Evolutionary conservation across 2,329 filamentous ascomycete genomes (phyloP), one percentile per base, ranked within the genome.

Genomic region (Fusarium subglutinans): DNA sequence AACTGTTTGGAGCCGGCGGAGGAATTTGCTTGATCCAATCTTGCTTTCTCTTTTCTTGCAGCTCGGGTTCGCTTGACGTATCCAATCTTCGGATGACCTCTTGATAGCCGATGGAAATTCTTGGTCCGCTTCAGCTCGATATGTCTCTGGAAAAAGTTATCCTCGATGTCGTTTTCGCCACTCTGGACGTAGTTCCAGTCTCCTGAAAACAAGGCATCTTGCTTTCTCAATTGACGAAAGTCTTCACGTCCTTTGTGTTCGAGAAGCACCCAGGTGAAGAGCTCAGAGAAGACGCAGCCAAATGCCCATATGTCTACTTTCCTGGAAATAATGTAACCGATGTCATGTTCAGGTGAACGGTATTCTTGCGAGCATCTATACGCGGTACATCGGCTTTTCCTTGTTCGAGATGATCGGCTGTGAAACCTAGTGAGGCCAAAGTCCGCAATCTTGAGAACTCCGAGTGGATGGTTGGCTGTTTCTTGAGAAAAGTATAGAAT

Each of bases 221-320:
- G 14, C 14, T 0, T 28, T 28, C 60, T 20, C 22, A n/a, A 28
- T 35, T 48, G 0, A 15, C 26, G 35, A 0, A 40, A 63, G 0
- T 4, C 1, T 3, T 35, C 6, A 0, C 60, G n/a, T 0, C n/a
- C 53, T 15, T 11, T 14, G 0, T 3, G 3, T 6, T 41, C 35
- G 0, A 63, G 64, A 2, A 70, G 63, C 3, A 47, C 24, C 67
- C 65, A 69, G 0, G 67, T 70, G 14, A 70, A 10, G 4, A 59
- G 6, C 9, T 69, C 24, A 1, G 48, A 44, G 13, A 69, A 69
- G 6, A 70, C 24, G 2, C 67, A 70, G 0, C 67, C 67, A 2
- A 70, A 12, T 1, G 68, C 68, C 68, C 68, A 70, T 2, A 59
- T 20, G 8, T 70, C 68, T 0, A 63, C 24, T 2, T 28, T 59